Evolutionary conservation across 352 stramenopile species (phyloP), one percentile per base, ranked within the genome.

Genomic region (Pythium volutum): DNA sequence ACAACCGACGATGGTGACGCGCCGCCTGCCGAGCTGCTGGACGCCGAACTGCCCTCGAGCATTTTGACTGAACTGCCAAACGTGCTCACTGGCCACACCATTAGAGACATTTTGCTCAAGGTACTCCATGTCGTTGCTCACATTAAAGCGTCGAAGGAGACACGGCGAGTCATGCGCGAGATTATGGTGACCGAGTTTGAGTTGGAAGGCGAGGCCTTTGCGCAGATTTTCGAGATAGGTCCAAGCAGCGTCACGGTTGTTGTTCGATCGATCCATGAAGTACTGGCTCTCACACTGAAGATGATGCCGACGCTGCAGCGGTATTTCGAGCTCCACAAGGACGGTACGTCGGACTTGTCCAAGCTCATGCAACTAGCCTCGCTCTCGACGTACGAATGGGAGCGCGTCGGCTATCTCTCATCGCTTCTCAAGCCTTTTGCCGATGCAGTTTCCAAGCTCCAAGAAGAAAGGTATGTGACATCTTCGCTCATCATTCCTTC

Each of bases 401-500:
- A 78, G 25, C 77, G 78, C 12, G 76, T 87, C 22, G 70, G 65
- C 10, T 84, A 85, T 54, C 61, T 91, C 25, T 74, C 74, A 27
- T 73, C 79, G 15, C 72, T 91, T 33, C 49, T 91, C 3, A 89
- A 88, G 38, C 80, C 82, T 11, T 89, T 91, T 42, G 75, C 75
- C 6, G 79, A 89, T 18, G 79, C 80, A 3, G 80, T 74, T 1
- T 57, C 64, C 2, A 87, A 91, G 56, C 57, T 91, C 4, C 76
- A 88, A 14, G 68, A 69, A 27, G 77, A 91, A 23, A 67, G 74
- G 27, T 88, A 78, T 36, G 71, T 87, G 12, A 66, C 81, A 0
- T 89, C 82, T 9, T 89, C 79, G 20, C 58, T 91, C 22, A 77
- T 91, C 20, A 80, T 90, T 42, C 82, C 82, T 6, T 88, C 82